Conservation (phyloP, 352 stramenopile species). For the Plasmopara viticola region DNA sequence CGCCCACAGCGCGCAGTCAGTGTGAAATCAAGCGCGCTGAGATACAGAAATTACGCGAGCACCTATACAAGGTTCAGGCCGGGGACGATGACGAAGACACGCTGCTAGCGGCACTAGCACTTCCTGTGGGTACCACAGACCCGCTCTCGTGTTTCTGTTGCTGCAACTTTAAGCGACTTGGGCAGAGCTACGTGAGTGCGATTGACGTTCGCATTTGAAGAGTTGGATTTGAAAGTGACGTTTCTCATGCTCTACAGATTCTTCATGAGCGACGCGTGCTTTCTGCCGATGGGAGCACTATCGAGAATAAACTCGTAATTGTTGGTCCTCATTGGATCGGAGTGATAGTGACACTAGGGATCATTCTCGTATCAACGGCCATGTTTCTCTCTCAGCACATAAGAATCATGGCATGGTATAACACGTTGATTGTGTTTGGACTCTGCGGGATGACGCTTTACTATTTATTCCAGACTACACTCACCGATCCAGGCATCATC, state of each 20-base stretch:
- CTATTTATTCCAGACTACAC: conserved; percentile 70
- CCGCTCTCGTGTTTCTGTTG: conserved; percentile 52
- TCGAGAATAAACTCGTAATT: conserved; percentile 34
- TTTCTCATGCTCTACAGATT: conserved; percentile 24
- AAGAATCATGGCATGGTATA: conserved; percentile 38
- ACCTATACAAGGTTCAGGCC: conserved; percentile 14
- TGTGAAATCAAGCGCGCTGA: conserved; percentile 17
- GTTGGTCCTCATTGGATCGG: conserved; percentile 80
- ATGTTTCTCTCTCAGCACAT: conserved; percentile 65
- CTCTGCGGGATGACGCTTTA: conserved; percentile 56
- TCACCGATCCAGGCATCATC: conserved; percentile 69
- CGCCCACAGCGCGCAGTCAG: conserved; percentile 9
- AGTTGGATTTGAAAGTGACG: conserved; percentile 7
- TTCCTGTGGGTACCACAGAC: conserved; percentile 34
- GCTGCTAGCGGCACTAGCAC: conserved; percentile 14
- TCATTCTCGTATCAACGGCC: conserved; percentile 51
- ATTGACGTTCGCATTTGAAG: background rate
- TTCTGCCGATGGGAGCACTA: conserved; percentile 18
- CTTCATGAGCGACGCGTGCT: conserved; percentile 36
- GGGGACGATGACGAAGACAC: conserved; percentile 23
- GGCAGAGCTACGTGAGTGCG: conserved; percentile 32
- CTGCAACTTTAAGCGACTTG: conserved; percentile 48
- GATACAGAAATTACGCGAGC: conserved; percentile 17
- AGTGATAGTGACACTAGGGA: conserved; percentile 53
- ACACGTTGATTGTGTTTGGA: conserved; percentile 47